Conservation (phyloP, 208 protist species). For the Crithidia brevicula region DNA sequence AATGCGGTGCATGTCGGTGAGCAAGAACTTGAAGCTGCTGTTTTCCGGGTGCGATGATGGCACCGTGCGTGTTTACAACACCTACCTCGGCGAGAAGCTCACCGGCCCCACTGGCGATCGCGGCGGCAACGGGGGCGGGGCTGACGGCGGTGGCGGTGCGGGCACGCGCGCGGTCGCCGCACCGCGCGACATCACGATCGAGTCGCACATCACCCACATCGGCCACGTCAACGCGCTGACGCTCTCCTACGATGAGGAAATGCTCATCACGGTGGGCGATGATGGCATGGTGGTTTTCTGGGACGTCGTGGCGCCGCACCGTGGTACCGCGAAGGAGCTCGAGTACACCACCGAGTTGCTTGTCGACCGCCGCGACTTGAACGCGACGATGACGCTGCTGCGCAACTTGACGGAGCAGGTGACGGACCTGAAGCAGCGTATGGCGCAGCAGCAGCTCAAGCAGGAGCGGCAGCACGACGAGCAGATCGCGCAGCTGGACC, state of each 20-base stretch:
- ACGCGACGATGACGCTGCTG: constrained; percentile 81
- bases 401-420: constrained; percentile 80
- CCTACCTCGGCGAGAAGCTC: constrained; percentile 86
- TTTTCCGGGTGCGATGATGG: constrained; percentile 94
- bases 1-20: constrained; percentile 87
- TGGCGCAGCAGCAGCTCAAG: constrained; percentile 94
- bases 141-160: background rate
- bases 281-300: constrained; percentile 93
- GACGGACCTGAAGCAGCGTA: constrained; percentile 93
- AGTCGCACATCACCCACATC: constrained; percentile 85
- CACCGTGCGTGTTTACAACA: constrained; percentile 92
- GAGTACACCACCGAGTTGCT: constrained; percentile 95
- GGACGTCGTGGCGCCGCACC: constrained; percentile 92
- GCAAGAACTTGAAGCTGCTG: constrained; percentile 91
- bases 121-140: constrained; percentile 13
- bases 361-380: constrained; percentile 93
- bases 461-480: constrained; percentile 95
- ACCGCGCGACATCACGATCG: constrained; percentile 72
- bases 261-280: constrained; percentile 94
- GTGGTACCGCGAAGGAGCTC: constrained; percentile 69
- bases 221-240: constrained; percentile 84
- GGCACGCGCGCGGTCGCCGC: constrained; percentile 21
- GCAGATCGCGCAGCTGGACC: constrained; percentile 90
- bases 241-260: constrained; percentile 91
- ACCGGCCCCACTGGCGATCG: constrained; percentile 39